Percentiles rank a stretch among this genome's conserved stretches.
These are phyloP conservation scores for Aspergillus bertholletiae DNA, from an alignment of 495 filamentous ascomycete species.

Conservation along the genomic window DNA sequence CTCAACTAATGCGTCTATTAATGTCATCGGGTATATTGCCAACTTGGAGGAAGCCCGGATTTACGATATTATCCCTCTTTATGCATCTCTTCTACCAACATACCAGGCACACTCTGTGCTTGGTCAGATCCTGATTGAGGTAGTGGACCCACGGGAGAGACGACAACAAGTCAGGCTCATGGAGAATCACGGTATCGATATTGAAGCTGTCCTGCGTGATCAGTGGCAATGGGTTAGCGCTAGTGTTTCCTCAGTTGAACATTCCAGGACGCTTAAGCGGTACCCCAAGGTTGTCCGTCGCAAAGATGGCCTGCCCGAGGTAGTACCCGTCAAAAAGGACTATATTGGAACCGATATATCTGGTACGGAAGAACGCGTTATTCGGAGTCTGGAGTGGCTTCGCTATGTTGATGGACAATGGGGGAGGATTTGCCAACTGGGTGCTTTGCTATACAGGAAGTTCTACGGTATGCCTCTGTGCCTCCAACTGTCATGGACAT, in stretches of 20 bases:
- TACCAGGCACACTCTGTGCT: constrained; percentile 41
- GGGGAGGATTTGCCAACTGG: constrained; percentile 63
- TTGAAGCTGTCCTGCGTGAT: constrained; percentile 47
- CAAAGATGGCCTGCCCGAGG: constrained; percentile 28
- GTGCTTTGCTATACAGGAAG: constrained; percentile 64
- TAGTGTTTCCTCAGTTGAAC: constrained; percentile 30
- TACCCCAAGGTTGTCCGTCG: constrained; percentile 32
- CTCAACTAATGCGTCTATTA: constrained; percentile 31
- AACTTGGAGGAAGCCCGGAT: constrained; percentile 66
- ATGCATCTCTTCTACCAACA: constrained; percentile 70
- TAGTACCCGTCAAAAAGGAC: constrained; percentile 50
- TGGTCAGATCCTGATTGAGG: constrained; percentile 55
- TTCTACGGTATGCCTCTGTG: constrained; percentile 35
- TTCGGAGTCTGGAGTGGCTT: constrained; percentile 83
- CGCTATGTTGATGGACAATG: constrained; percentile 67
- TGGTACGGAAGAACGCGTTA: constrained; percentile 63
- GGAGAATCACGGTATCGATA: constrained; percentile 49
- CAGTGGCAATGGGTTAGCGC: constrained; percentile 52
- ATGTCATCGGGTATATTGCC: constrained; percentile 73
- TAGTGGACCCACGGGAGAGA: constrained; percentile 55
- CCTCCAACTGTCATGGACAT: background rate
- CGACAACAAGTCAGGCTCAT: constrained; percentile 48
- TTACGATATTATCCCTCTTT: constrained; percentile 75
- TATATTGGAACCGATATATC: constrained; percentile 63
- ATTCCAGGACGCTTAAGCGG: constrained; percentile 23